phyloP scores from a whole-genome alignment of 1,284 basidiomycete species.

The Rhizoctonia solani region DNA sequence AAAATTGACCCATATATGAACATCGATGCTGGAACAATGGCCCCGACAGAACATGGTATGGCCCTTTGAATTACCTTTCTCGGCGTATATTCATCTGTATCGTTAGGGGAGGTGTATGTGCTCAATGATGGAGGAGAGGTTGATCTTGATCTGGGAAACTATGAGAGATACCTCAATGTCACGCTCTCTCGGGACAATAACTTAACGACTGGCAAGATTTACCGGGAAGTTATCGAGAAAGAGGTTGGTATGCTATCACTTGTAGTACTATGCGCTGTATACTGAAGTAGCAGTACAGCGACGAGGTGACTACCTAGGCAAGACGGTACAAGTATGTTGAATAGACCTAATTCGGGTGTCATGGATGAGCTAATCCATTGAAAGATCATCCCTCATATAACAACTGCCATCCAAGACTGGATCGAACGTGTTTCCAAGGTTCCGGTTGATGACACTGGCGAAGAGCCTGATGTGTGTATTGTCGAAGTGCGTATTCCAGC shows the following conservation, averaged over 20 bases:
- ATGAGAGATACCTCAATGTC: slow-evolving; percentile 96
- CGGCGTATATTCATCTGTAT: background rate
- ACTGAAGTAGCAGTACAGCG: slow-evolving; percentile 56
- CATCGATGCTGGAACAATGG: slow-evolving; percentile 99
- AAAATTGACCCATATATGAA: slow-evolving; percentile 99
- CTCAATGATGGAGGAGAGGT: slow-evolving; percentile 99
- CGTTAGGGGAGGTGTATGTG: slow-evolving; percentile 92
- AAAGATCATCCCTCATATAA: slow-evolving; percentile 96
- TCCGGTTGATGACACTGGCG: slow-evolving; percentile 92
- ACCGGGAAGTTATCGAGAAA: slow-evolving; percentile 95
- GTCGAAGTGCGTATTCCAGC: slow-evolving; percentile 66
- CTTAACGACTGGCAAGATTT: slow-evolving; percentile 98
- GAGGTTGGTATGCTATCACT: slow-evolving; percentile 71
- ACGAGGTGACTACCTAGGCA: slow-evolving; percentile 95
- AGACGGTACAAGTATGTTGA: slow-evolving; percentile 80
- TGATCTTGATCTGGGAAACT: slow-evolving; percentile 97
- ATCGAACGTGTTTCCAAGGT: slow-evolving; percentile 93
- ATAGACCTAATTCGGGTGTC: background rate
- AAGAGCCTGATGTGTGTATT: slow-evolving; percentile 96
- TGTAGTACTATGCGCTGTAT: background rate
- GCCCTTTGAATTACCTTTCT: slow-evolving; percentile 10
- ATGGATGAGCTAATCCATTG: slow-evolving; percentile 31
- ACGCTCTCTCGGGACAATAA: slow-evolving; percentile 96
- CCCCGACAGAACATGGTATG: slow-evolving; percentile 96
- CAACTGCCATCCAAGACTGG: slow-evolving; percentile 98